Conservation (phyloP, 2,329 filamentous ascomycete genomes). For the Colletotrichum sp. region DNA sequence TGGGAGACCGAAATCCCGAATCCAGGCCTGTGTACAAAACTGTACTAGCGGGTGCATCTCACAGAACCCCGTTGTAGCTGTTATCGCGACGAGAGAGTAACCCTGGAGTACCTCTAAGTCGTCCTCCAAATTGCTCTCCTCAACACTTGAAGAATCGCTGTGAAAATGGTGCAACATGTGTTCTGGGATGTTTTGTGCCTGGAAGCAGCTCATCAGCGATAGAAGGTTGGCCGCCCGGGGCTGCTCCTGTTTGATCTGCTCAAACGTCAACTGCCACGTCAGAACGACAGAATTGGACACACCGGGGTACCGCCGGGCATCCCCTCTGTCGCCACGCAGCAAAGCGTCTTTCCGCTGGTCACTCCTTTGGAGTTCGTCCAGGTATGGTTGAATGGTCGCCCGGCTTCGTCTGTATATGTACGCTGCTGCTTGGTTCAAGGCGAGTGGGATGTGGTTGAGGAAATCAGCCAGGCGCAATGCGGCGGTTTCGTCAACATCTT, state of each 20-base stretch:
- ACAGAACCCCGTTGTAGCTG: conserved; percentile 27
- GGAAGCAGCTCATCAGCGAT: conserved; percentile 51
- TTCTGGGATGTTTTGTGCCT: conserved; percentile 41
- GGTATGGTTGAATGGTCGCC: conserved; percentile 28
- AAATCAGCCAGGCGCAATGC: not conserved
- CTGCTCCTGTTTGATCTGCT: conserved; percentile 35
- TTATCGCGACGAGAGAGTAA: conserved; percentile 38
- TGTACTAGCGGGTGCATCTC: conserved; percentile 48
- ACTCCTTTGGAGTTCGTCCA: conserved; percentile 29
- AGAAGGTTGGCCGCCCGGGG: conserved; percentile 44
- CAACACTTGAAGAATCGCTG: not conserved
- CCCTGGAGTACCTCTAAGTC: conserved; percentile 36
- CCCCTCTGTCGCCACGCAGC: conserved; percentile 23
- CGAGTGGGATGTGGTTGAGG: conserved; percentile 38
- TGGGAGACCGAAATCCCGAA: conserved; percentile 2
- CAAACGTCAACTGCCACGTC: conserved; percentile 33
- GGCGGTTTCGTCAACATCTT: not conserved
- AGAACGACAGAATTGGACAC: conserved; percentile 30
- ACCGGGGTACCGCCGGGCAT: not conserved
- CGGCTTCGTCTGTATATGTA: not conserved
- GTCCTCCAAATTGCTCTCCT: not conserved
- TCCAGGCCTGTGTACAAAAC: conserved; percentile 26
- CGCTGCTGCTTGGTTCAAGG: conserved; percentile 31
- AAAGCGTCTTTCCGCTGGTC: conserved; percentile 24
- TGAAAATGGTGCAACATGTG: not conserved